A percentile compares a stretch with the other conserved stretches of the same genome.
Conservation (phyloP, 768 basidiomycete species). For the Amylocystis lapponica region DNA sequence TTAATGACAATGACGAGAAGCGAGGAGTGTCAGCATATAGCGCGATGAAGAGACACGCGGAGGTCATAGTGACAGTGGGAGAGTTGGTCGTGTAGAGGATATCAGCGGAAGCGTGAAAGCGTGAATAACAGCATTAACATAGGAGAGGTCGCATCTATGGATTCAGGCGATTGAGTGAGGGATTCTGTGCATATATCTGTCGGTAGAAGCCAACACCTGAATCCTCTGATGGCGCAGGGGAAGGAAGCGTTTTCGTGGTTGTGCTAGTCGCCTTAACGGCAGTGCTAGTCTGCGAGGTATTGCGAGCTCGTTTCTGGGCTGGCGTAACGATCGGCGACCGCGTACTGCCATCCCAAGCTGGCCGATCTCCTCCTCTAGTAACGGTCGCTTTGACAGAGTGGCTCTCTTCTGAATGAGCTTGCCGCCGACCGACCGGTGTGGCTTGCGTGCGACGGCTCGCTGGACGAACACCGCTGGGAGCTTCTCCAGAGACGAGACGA, state of each 20-base stretch:
- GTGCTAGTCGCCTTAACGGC: conserved; percentile 36
- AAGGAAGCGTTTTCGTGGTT: conserved; percentile 46
- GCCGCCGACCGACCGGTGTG: conserved; percentile 37
- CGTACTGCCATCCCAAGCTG: conserved; percentile 66
- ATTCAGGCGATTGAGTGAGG: conserved; percentile 43
- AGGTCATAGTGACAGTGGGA: conserved; percentile 19
- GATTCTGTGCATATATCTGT: conserved; percentile 73
- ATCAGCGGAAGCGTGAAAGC: conserved; percentile 21
- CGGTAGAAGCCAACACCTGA: conserved; percentile 83
- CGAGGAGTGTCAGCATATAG: conserved; percentile 21
- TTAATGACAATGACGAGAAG: conserved; percentile 17
- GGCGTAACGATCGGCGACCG: conserved; percentile 28
- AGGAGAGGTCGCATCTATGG: conserved; percentile 16
- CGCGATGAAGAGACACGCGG: conserved; percentile 17
- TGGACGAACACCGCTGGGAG: conserved; percentile 41
- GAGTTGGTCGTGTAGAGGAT: conserved; percentile 21
- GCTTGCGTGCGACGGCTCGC: conserved; percentile 56
- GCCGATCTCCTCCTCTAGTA: conserved; percentile 38
- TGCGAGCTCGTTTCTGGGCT: conserved; percentile 56
- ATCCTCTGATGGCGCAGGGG: conserved; percentile 75
- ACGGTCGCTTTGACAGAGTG: conserved; percentile 65
- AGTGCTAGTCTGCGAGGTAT: conserved; percentile 69
- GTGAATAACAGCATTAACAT: conserved; percentile 9
- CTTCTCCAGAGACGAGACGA: conserved; percentile 66
- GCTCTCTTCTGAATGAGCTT: conserved; percentile 52